Base-by-base conservation (phyloP, 352 stramenopile genomes). In the Phytophthora multivora region DNA sequence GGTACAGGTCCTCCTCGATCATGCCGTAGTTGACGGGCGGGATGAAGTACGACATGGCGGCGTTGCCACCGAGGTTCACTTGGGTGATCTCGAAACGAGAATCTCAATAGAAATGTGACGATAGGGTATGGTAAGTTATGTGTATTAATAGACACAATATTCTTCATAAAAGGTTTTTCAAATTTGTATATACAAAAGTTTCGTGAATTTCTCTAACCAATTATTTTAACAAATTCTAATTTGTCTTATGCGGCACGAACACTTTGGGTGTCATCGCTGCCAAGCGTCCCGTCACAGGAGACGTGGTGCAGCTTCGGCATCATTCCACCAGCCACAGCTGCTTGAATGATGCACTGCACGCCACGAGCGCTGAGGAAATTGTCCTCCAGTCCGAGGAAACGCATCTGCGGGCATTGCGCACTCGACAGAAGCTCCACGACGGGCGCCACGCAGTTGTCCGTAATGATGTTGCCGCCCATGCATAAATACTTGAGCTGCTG, bases 1-100 rank as follows among this genome's bases (percentile, higher is more conserved):
- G 86, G 63, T 98, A 97, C 21, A 98, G 65, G 50, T 96, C 89
- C 63, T 97, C 89, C 51, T 97, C 88, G 36, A 98, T 89, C 81
- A 97, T 95, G 61, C 89, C 89, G 71, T 97, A 98, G 73, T 97
- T 98, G 42, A 97, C 86, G 1, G 91, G 91, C 36, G 91, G 91
- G 64, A 98, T 97, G 73, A 96, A 95, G 69, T 95, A 95, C 55
- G 88, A 93, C 89, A 97, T 97, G 48, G 0, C 23, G 7, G 16
- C 33, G 26, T 8, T 10, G 36, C 15, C 15, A 7, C 15, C 9
- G 35, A 41, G 15, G 35, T 23, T 41, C 35, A 16, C 16, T 45
- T 19, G 5, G 21, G 18, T 35, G 19, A 10, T 50, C 21, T 23
- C 21, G 21, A 23, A 23, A 23, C 21, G 21, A 23, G 21, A 23